Percentiles rank a stretch among this genome's conserved stretches.
Conservation (phyloP, 345 rosid genomes). For the Citrus mangshanensis region DNA sequence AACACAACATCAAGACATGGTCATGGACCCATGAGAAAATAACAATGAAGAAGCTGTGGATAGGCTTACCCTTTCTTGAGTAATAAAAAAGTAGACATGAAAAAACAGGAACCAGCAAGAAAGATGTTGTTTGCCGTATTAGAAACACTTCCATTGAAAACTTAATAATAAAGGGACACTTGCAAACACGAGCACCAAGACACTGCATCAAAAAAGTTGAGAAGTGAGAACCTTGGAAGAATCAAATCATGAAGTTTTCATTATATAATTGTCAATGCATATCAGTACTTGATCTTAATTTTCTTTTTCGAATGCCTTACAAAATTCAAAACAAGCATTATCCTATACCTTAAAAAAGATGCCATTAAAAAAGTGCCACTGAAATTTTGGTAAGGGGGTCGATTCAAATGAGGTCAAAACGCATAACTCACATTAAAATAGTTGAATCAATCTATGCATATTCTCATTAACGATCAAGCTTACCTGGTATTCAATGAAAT, state of each 20-base stretch:
- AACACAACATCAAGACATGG: background rate
- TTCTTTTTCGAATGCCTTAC: background rate
- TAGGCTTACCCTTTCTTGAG: background rate
- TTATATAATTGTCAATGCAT: background rate
- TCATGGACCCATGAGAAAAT: background rate
- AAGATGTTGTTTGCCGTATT: conserved; percentile 22
- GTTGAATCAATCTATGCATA: background rate
- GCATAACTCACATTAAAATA: background rate
- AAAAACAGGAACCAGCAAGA: conserved; percentile 1
- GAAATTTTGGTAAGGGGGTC: background rate
- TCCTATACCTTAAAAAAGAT: background rate
- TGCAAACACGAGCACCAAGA: conserved; percentile 19
- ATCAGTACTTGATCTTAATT: background rate
- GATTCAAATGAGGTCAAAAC: background rate
- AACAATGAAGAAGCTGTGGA: background rate
- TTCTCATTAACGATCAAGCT: background rate
- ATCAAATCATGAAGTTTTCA: background rate
- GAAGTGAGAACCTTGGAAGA: background rate
- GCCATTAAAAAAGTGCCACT: background rate
- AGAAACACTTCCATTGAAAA: conserved; percentile 18
- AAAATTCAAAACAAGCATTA: background rate
- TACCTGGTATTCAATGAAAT: conserved; percentile 32
- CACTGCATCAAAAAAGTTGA: conserved; percentile 29
- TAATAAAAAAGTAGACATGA: background rate
- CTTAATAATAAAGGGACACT: conserved; percentile 4